A percentile compares a stretch with the other conserved stretches of the same genome.
Evolutionary conservation across 441 rosid genomes (phyloP).

Genomic region (Corymbia calophylla): DNA sequence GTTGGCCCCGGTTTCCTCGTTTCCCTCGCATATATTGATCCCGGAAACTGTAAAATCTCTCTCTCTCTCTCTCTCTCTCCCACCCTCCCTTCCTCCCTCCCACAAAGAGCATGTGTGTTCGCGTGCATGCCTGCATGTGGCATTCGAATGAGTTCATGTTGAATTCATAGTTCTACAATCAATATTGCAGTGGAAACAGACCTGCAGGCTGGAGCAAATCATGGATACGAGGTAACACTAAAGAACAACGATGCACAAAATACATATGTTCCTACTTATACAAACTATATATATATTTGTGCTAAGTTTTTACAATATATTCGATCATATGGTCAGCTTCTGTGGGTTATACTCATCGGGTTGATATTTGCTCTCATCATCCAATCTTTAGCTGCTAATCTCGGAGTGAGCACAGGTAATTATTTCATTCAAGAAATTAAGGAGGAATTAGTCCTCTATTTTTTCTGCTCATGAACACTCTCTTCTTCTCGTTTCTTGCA

Average conservation of each 20-base stretch:
- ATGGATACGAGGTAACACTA: conserved; percentile 33
- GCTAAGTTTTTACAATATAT: not conserved
- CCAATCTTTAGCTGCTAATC: conserved; percentile 61
- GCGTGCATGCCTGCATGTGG: not conserved
- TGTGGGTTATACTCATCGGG: conserved; percentile 57
- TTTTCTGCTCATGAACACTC: not conserved
- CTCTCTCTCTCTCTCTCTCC: not conserved
- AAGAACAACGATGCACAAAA: too few relatives aligned
- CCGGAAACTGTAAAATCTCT: conserved; percentile 44
- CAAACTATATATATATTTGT: not conserved
- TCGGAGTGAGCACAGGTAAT: conserved; percentile 60
- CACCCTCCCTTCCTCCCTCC: too few relatives aligned
- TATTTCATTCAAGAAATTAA: not conserved
- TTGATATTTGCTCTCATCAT: conserved; percentile 52
- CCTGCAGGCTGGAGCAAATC: conserved; percentile 61
- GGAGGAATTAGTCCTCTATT: not conserved
- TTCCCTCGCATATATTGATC: conserved; percentile 64
- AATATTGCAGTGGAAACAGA: conserved; percentile 54
- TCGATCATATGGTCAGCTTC: conserved; percentile 20
- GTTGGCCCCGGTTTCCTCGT: conserved; percentile 69
- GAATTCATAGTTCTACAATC: not conserved
- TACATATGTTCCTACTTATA: not conserved
- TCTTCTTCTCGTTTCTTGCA: not conserved
- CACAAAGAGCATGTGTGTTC: not conserved
- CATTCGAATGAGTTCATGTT: not conserved